Evolutionary conservation across 108 stramenopile genomes (phyloP).

Genomic region (Licmophora abbreviata): DNA sequence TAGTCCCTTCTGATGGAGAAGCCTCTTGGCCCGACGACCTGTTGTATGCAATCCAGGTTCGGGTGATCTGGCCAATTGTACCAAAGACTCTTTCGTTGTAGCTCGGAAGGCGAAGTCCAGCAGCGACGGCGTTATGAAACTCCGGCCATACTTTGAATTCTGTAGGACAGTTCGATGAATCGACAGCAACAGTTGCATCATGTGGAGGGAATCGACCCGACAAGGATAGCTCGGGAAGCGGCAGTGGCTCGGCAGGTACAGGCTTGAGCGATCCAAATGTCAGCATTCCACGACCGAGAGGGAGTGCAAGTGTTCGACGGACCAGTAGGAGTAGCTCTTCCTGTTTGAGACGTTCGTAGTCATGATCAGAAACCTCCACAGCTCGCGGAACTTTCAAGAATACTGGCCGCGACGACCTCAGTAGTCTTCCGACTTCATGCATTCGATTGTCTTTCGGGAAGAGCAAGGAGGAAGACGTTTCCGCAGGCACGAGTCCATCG

Average conservation of each 20-base stretch:
- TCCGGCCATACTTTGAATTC: conserved; percentile 92
- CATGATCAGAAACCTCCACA: conserved; percentile 84
- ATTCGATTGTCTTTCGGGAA: conserved; percentile 88
- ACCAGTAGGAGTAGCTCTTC: conserved; percentile 75
- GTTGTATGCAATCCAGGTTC: conserved; percentile 97
- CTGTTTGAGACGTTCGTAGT: conserved; percentile 83
- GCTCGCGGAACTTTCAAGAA: conserved; percentile 74
- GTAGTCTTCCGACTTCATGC: conserved; percentile 77
- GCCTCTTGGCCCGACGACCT: conserved; percentile 21
- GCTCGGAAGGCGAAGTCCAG: conserved; percentile 77
- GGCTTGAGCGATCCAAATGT: conserved; percentile 85
- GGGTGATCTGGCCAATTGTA: conserved; percentile 40
- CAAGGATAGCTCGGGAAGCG: conserved; percentile 83
- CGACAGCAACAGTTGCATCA: conserved; percentile 80
- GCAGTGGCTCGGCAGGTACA: conserved; percentile 76
- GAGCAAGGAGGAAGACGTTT: conserved; percentile 72
- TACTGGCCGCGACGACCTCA: conserved; percentile 82
- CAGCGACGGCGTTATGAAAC: conserved; percentile 98
- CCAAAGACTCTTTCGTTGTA: conserved; percentile 5
- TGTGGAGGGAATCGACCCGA: conserved; percentile 87
- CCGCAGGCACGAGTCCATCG: conserved; percentile 74
- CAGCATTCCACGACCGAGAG: conserved; percentile 93
- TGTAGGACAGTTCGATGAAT: conserved; percentile 45
- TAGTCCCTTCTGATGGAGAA: too few species aligned
- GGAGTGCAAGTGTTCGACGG: conserved; percentile 77